Percentiles rank a stretch among this genome's conserved stretches.
Evolutionary conservation across 495 filamentous ascomycete species (phyloP).

Genomic region (Elasticomyces elasticus): DNA sequence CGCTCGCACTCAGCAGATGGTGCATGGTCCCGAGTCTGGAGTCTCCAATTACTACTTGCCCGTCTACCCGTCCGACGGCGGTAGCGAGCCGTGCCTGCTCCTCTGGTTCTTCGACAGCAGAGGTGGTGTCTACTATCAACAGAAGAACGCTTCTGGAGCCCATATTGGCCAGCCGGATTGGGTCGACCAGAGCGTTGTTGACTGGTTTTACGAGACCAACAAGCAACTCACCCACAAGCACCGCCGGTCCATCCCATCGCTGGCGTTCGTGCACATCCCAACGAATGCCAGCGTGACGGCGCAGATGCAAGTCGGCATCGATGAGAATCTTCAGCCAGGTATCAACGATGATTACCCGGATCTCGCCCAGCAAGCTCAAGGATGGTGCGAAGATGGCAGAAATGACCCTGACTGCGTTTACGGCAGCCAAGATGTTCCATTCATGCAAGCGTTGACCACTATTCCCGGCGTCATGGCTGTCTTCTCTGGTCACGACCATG

Average conservation of each 20-base stretch:
- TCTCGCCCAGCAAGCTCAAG: conserved; percentile 38
- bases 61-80: conserved; percentile 34
- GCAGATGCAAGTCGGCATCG: conserved; percentile 29
- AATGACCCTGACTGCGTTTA: conserved; percentile 25
- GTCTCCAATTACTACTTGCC: conserved; percentile 62
- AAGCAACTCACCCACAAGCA: conserved; percentile 35
- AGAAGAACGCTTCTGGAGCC: conserved; percentile 27
- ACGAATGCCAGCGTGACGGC: conserved; percentile 45
- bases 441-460: conserved; percentile 53
- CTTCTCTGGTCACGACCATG: conserved; percentile 64
- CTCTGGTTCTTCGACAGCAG: conserved; percentile 71
- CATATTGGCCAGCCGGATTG: conserved; percentile 33
- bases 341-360: conserved; percentile 49
- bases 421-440: conserved; percentile 47
- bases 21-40: conserved; percentile 41
- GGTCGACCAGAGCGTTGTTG: conserved; percentile 40
- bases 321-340: conserved; percentile 44
- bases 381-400: conserved; percentile 30
- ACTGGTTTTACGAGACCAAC: conserved; percentile 51
- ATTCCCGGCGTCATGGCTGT: conserved; percentile 51
- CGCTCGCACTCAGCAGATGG: conserved; percentile 42
- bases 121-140: conserved; percentile 49
- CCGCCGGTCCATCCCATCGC: conserved; percentile 44
- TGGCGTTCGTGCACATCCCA: conserved; percentile 73
- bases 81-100: conserved; percentile 40